Evolutionary conservation across 768 basidiomycete genomes (phyloP).

Genomic region (Pleurotus salmoneostramineus): DNA sequence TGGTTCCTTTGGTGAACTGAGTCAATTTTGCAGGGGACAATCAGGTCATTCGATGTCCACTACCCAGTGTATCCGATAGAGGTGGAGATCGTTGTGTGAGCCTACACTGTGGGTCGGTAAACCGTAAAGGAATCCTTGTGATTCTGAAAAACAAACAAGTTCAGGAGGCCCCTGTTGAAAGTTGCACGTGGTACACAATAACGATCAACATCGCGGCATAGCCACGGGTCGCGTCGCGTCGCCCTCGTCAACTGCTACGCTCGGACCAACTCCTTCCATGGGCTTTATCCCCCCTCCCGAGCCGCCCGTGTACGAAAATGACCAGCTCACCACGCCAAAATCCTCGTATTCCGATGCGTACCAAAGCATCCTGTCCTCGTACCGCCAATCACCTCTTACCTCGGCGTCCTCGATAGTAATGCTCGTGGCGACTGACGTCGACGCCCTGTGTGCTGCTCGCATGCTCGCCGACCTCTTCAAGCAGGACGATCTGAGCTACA

Average conservation of each 20-base stretch:
- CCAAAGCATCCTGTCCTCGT: conserved; percentile 61
- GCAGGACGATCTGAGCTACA: conserved; percentile 91
- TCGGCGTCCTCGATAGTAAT: conserved; percentile 83
- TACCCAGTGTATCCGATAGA: no score
- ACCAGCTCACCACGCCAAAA: conserved; percentile 51
- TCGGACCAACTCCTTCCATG: conserved; percentile 29
- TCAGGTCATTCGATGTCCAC: no score
- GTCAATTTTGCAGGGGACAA: no score
- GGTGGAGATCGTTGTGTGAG: no score
- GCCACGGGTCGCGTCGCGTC: conserved; percentile 9
- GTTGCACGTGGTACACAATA: background rate
- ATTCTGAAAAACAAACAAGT: no score
- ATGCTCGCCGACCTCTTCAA: conserved; percentile 89
- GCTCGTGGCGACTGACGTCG: conserved; percentile 86
- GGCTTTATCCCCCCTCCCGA: conserved; percentile 67
- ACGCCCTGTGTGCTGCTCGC: conserved; percentile 85
- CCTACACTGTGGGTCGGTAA: no score
- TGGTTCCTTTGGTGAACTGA: no score
- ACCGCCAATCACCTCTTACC: conserved; percentile 68
- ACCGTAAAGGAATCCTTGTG: no score
- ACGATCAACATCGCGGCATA: background rate
- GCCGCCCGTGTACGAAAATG: no score
- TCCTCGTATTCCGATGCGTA: conserved; percentile 75
- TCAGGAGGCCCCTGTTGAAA: background rate
- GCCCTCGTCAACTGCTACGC: conserved; percentile 4